Percentiles rank a stretch among this genome's conserved stretches.
phyloP scores from a whole-genome alignment of 2,329 filamentous ascomycete species.

The Calonectria leucothoes region DNA sequence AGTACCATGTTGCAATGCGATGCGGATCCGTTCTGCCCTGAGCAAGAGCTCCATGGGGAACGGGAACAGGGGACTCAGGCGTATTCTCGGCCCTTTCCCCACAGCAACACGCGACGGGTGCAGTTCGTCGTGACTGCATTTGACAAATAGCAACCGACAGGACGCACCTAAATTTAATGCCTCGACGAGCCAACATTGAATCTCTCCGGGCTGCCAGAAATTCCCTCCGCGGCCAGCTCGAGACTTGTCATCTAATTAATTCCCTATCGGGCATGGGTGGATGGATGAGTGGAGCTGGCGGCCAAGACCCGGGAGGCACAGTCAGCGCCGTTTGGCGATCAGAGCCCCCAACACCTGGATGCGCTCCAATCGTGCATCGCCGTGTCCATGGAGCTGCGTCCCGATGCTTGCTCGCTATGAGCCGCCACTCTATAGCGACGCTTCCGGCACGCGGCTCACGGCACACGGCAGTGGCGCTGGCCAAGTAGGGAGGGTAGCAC shows the following conservation, averaged over 20 bases:
- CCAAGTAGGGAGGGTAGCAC: conserved; percentile 10
- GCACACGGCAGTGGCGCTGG: conserved; percentile 1
- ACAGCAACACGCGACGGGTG: conserved; percentile 29
- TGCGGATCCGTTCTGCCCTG: conserved; percentile 28
- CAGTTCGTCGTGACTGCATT: conserved; percentile 7
- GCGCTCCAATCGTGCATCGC: conserved; percentile 38
- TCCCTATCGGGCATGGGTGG: not conserved
- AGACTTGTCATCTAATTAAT: not conserved
- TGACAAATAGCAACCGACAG: conserved; percentile 19
- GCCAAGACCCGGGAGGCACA: not conserved
- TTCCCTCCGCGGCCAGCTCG: not conserved
- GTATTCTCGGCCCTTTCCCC: conserved; percentile 41
- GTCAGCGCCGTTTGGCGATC: conserved; percentile 26
- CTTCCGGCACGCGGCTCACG: not conserved
- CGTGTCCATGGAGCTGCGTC: not conserved
- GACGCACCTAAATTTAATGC: not conserved
- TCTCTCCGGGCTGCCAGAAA: not conserved
- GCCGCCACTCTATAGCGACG: not conserved
- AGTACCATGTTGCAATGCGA: not conserved
- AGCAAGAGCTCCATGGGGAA: conserved; percentile 29
- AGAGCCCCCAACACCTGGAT: conserved; percentile 23
- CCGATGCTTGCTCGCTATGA: not conserved
- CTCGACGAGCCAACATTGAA: not conserved
- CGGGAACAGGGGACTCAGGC: conserved; percentile 30
- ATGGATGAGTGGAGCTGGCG: not conserved